These are phyloP conservation scores for Boletus tylopilopsis DNA, from an alignment of 768 basidiomycete genomes.

Conservation along the genomic window DNA sequence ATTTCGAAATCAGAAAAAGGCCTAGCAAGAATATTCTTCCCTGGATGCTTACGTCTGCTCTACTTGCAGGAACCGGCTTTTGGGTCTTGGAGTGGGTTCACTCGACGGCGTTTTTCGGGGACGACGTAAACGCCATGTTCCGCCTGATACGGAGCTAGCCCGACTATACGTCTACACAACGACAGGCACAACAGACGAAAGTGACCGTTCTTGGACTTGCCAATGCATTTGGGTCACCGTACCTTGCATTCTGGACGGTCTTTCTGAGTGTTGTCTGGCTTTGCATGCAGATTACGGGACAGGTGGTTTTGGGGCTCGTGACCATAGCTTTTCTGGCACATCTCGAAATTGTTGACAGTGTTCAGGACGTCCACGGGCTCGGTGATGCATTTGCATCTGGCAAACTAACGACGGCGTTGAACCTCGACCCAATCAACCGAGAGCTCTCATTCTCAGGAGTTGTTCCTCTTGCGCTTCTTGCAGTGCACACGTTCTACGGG, in stretches of 20 bases:
- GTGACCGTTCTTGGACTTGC: conserved; percentile 77
- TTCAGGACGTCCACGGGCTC: conserved; percentile 63
- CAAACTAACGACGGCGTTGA: conserved; percentile 43
- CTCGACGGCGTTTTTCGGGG: conserved; percentile 44
- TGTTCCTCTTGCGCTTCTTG: conserved; percentile 71
- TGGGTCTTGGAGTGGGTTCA: conserved; percentile 87
- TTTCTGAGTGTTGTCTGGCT: conserved; percentile 50
- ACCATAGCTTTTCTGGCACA: conserved; percentile 67
- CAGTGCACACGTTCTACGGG: conserved; percentile 71
- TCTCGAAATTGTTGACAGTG: conserved; percentile 78
- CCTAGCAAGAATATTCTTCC: conserved; percentile 61
- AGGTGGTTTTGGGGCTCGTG: conserved; percentile 66
- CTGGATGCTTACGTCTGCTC: conserved; percentile 50
- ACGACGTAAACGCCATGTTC: conserved; percentile 40
- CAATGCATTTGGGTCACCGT: conserved; percentile 87
- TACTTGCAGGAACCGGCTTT: conserved; percentile 57
- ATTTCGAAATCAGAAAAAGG: conserved; percentile 75
- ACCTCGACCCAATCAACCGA: conserved; percentile 28
- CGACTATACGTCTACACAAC: conserved; percentile 52
- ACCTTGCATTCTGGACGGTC: conserved; percentile 76
- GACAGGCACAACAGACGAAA: conserved; percentile 36
- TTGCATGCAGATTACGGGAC: conserved; percentile 76
- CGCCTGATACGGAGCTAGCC: conserved; percentile 56
- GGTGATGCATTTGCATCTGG: conserved; percentile 48
- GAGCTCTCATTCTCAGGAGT: conserved; percentile 62